These are phyloP conservation scores for Debaryomyces udenii DNA, from an alignment of 1,139 yeast species.

Conservation along the genomic window DNA sequence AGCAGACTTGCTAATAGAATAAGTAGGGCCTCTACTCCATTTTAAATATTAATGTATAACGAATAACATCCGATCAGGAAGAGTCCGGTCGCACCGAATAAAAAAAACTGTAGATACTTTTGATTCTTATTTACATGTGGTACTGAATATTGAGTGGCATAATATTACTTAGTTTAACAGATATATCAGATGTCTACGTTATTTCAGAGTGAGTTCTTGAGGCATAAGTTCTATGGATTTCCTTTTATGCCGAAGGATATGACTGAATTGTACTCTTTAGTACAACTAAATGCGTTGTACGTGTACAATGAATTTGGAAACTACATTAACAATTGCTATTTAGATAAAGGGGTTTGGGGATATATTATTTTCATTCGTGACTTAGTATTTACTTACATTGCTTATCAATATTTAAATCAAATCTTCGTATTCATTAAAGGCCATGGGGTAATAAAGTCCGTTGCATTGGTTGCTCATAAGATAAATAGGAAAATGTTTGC, in stretches of 20 bases:
- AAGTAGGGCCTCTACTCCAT: constrained; percentile 46
- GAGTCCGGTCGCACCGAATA: constrained; percentile 5
- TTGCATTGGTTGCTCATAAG: constrained; percentile 15
- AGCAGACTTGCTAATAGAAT: constrained; percentile 41
- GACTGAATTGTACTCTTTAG: constrained; percentile 7
- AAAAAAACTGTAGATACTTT: neutral
- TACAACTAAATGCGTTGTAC: constrained; percentile 7
- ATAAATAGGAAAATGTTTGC: constrained; percentile 29
- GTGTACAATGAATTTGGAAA: neutral
- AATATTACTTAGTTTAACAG: neutral
- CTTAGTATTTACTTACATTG: constrained; percentile 23
- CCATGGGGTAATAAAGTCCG: constrained; percentile 40
- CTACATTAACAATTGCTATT: constrained; percentile 12
- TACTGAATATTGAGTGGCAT: neutral
- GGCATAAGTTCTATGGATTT: constrained; percentile 12
- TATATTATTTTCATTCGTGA: constrained; percentile 28
- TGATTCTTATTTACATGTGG: neutral
- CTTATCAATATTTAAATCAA: constrained; percentile 17
- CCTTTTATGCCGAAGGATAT: constrained; percentile 13
- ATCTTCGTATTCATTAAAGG: constrained; percentile 28
- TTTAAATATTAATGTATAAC: constrained; percentile 15
- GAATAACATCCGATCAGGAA: neutral
- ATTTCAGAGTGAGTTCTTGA: constrained; percentile 9
- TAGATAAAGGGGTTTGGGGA: constrained; percentile 17
- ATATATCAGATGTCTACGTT: constrained; percentile 1